Conservation (phyloP, 768 basidiomycete genomes). For the Pleurotus platypus region DNA sequence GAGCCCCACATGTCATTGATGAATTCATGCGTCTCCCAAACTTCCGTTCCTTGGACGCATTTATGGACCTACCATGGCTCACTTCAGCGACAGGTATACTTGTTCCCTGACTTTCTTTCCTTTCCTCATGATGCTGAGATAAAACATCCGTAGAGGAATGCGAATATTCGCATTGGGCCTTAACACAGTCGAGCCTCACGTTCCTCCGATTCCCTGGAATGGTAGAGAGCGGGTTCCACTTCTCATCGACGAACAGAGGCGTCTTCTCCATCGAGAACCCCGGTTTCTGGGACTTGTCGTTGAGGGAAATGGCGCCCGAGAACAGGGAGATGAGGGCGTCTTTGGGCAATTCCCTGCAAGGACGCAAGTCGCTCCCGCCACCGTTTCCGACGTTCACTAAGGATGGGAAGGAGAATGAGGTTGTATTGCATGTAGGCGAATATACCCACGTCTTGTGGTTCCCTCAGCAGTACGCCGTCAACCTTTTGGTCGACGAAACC, state of each 20-base stretch:
- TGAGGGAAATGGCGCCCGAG: background rate
- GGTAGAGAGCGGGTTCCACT: constrained; percentile 4
- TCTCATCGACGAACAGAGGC: background rate
- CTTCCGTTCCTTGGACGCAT: background rate
- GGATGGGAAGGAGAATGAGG: background rate
- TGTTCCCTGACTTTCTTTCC: background rate
- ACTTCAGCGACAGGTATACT: constrained; percentile 1
- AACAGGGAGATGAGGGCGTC: background rate
- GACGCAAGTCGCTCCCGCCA: background rate
- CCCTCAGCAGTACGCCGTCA: background rate
- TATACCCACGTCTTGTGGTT: constrained; percentile 2
- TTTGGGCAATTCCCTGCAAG: background rate
- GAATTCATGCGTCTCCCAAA: constrained; percentile 10
- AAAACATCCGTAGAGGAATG: constrained; percentile 1
- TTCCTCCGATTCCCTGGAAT: constrained; percentile 9
- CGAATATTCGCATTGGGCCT: constrained; percentile 7
- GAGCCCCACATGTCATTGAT: background rate
- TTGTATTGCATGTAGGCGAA: background rate
- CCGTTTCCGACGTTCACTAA: background rate
- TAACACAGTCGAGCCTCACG: background rate
- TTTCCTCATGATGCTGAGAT: background rate
- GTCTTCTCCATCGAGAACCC: constrained; percentile 6
- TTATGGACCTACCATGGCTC: constrained; percentile 5
- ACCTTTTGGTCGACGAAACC: background rate
- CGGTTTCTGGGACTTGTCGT: background rate